phyloP scores from a whole-genome alignment of 768 basidiomycete species.

The Chalciporus piperatus region DNA sequence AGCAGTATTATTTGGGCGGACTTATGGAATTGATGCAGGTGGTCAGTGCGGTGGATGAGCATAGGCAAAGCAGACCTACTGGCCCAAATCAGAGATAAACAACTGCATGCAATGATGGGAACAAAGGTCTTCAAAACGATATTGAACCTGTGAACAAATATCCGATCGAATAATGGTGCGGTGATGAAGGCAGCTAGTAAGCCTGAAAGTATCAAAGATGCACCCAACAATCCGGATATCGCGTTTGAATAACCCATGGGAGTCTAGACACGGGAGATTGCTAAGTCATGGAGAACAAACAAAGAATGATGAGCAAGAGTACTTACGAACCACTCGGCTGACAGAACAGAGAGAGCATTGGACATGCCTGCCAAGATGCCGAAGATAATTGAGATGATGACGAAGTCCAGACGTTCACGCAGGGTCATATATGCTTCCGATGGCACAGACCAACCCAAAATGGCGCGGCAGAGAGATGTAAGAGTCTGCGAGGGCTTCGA shows the following conservation, averaged over 20 bases:
- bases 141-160: constrained; percentile 71
- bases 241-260: constrained; percentile 71
- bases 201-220: constrained; percentile 63
- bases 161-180: constrained; percentile 79
- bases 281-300: constrained; percentile 7
- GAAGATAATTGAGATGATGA: constrained; percentile 56
- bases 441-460: constrained; percentile 43
- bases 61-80: constrained; percentile 26
- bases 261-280: constrained; percentile 39
- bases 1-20: constrained; percentile 56
- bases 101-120: constrained; percentile 58
- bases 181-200: constrained; percentile 64
- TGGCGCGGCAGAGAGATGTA: constrained; percentile 49
- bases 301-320: constrained; percentile 29
- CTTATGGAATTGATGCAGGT: constrained; percentile 60
- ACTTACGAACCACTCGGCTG: constrained; percentile 65
- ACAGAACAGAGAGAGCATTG: constrained; percentile 63
- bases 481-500: constrained; percentile 56
- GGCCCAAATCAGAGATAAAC: constrained; percentile 81
- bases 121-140: constrained; percentile 55
- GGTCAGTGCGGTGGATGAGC: constrained; percentile 44
- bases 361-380: constrained; percentile 63
- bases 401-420: constrained; percentile 71
- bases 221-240: constrained; percentile 65
- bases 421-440: constrained; percentile 53